Conservation (phyloP, 805 yeast species). For the Peterozyma xylosa region DNA sequence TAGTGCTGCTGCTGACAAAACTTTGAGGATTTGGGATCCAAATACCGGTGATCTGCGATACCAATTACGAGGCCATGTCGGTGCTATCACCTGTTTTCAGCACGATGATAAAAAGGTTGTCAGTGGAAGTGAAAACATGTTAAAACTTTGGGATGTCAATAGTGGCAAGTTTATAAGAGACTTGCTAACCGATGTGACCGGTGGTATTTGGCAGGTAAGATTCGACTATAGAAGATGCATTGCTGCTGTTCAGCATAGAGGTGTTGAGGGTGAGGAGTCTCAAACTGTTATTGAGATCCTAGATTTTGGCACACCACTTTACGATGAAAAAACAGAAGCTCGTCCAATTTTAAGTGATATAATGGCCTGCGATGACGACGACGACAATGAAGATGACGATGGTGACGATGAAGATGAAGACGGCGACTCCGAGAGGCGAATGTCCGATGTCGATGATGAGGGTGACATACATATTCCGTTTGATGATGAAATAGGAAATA, state of each 20-base stretch:
- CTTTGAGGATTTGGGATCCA: conserved; percentile 91
- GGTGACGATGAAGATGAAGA: no score
- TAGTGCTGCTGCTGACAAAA: conserved; percentile 93
- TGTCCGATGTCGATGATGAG: no score
- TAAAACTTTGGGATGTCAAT: conserved; percentile 80
- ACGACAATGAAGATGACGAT: no score
- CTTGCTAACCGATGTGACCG: conserved; percentile 64
- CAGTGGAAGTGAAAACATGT: conserved; percentile 83
- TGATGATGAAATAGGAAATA: no score
- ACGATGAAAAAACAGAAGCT: not conserved
- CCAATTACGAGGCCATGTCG: conserved; percentile 72
- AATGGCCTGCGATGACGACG: no score
- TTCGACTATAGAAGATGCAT: conserved; percentile 80
- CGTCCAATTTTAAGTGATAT: no score
- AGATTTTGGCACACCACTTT: conserved; percentile 52
- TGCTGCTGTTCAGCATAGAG: conserved; percentile 68
- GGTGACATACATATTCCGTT: no score
- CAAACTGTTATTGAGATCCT: conserved; percentile 76
- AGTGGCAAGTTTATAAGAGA: conserved; percentile 74
- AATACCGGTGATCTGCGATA: conserved; percentile 57
- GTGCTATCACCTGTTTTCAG: conserved; percentile 90
- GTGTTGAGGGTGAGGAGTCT: conserved; percentile 36
- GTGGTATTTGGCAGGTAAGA: conserved; percentile 92
- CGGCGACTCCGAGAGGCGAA: no score
- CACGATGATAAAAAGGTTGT: conserved; percentile 79